These are phyloP conservation scores for Malassezia cuniculi DNA, from an alignment of 1,284 basidiomycete species.

Conservation along the genomic window DNA sequence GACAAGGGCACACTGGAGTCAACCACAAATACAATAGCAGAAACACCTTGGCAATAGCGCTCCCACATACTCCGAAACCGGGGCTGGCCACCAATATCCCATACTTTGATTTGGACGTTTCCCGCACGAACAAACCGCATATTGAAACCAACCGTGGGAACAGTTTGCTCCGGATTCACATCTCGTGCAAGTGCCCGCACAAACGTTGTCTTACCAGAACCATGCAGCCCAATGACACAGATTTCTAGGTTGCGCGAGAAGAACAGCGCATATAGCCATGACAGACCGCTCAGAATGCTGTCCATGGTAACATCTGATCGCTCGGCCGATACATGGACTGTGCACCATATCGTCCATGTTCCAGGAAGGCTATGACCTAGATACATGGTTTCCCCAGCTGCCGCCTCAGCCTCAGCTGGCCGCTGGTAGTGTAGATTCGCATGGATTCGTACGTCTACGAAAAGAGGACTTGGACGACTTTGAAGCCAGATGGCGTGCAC, in stretches of 20 bases:
- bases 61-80: conserved; percentile 80
- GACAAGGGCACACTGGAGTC: conserved; percentile 17
- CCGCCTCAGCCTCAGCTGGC: too few relatives aligned
- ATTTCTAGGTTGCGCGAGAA: conserved; percentile 85
- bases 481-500: too few relatives aligned
- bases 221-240: conserved; percentile 82
- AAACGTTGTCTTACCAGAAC: conserved; percentile 81
- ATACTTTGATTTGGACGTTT: conserved; percentile 80
- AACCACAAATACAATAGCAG: conserved; percentile 71
- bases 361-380: too few relatives aligned
- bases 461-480: conserved; percentile 2
- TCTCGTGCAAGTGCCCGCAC: conserved; percentile 78
- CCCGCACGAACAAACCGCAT: conserved; percentile 64
- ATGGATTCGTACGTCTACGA: too few relatives aligned
- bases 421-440: too few relatives aligned
- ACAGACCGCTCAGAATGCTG: too few relatives aligned
- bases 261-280: conserved; percentile 51
- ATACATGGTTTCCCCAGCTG: too few relatives aligned
- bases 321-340: too few relatives aligned
- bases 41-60: conserved; percentile 83
- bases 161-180: conserved; percentile 71
- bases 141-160: conserved; percentile 86
- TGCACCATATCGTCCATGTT: too few relatives aligned
- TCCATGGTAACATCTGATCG: too few relatives aligned
- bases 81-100: conserved; percentile 84